Conservation (phyloP, 768 basidiomycete species). For the Boletellus ananiceps region DNA sequence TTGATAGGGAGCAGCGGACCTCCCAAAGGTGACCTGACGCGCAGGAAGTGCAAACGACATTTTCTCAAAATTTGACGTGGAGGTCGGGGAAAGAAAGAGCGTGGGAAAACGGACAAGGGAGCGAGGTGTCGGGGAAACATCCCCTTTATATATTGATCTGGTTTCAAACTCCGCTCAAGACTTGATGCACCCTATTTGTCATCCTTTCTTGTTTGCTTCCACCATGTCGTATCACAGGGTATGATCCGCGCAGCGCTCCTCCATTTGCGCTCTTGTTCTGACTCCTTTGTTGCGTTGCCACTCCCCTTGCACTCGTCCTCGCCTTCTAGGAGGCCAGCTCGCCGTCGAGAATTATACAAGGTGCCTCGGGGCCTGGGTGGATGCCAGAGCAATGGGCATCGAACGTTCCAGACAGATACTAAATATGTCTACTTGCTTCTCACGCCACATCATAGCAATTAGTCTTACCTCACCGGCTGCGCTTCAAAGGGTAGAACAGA, state of each 20-base stretch:
- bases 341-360: neutral
- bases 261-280: neutral
- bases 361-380: too few species aligned
- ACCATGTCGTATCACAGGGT: conserved; percentile 10
- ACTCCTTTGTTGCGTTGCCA: neutral
- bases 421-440: conserved; percentile 13
- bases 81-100: conserved; percentile 20
- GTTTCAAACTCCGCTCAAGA: conserved; percentile 31
- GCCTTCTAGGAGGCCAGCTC: neutral
- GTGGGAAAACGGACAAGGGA: conserved; percentile 27
- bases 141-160: conserved; percentile 25
- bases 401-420: conserved; percentile 28
- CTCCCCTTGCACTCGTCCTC: neutral
- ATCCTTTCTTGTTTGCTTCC: conserved; percentile 23
- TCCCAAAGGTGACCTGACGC: conserved; percentile 74
- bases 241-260: conserved; percentile 11
- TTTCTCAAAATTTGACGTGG: conserved; percentile 8
- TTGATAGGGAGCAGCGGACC: conserved; percentile 47
- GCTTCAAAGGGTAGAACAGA: neutral
- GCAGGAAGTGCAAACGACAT: conserved; percentile 70
- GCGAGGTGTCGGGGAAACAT: conserved; percentile 10
- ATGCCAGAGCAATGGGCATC: conserved; percentile 4
- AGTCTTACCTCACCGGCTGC: neutral
- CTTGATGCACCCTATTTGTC: conserved; percentile 8
- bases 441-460: conserved; percentile 6